Base-by-base conservation (phyloP, 1,139 yeast genomes). In the Geotrichum carabidarum region DNA sequence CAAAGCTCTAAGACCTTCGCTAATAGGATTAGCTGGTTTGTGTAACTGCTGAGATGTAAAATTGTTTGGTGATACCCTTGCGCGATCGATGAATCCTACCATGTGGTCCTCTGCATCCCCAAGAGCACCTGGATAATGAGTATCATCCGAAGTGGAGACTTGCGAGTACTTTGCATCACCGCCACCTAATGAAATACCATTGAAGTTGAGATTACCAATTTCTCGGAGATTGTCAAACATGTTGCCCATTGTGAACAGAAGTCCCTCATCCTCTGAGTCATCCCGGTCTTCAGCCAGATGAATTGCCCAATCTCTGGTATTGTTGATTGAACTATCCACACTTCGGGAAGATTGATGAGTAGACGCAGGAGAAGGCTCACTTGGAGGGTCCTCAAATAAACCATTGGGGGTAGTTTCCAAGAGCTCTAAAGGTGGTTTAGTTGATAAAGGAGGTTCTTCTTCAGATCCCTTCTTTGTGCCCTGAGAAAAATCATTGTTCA, bases 241-340 rank as follows among this genome's bases (percentile, higher is more conserved):
- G 35, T 57, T 58, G 18, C 66, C 67, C 57, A 65, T 58, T 14
- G 59, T 58, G 37, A 57, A 59, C 1, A 66, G 59, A 27, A 66
- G 46, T 1, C 68, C 68, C n/a, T 64, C 69, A 17, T 63, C 67
- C 18, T 63, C 68, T 2, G 62, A 59, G n/a, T 62, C 67, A 9
- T 58, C 61, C 3, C 58, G 62, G 4, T 61, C 56, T 8, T 48
- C 51, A 17, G 55, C 52, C 2, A 65, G 50, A 50, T 65, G 68
- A 27, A 56, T 41, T 9, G 60, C 62, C 69, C 69, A 65, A 9
- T 63, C 67, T 9, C 18, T 36, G 2, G 49, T 15, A 22, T 48
- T 52, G 18, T 37, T 32, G 27, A 22, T 22, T 22, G 27, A 22
- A 22, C 27, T 22, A 22, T 22, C 27, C 27, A 22, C 27, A 22